Evolutionary conservation across 2,329 filamentous ascomycete genomes (phyloP).

Genomic region (Verticillium albo-atrum): DNA sequence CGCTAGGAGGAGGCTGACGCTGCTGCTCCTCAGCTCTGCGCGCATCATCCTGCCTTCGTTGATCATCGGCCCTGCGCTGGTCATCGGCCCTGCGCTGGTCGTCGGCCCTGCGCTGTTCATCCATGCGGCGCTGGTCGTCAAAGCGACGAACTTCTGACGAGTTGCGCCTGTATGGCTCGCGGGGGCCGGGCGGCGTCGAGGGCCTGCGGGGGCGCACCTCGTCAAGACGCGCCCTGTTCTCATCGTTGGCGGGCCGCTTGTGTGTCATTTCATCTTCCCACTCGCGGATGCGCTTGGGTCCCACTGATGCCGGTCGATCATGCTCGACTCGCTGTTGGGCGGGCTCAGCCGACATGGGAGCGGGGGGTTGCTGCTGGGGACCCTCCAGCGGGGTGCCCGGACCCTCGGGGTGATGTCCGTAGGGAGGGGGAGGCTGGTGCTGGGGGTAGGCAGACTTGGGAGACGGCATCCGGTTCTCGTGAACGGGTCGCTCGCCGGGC

Average conservation of each 20-base stretch:
- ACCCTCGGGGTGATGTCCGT: conserved; percentile 66
- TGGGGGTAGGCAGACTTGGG: conserved; percentile 82
- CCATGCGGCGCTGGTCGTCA: conserved; percentile 58
- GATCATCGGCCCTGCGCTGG: conserved; percentile 35
- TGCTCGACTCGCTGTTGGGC: conserved; percentile 55
- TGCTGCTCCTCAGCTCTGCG: conserved; percentile 58
- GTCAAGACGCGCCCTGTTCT: conserved; percentile 80
- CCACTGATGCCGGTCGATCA: conserved; percentile 75
- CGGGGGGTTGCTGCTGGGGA: conserved; percentile 59
- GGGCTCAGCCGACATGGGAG: conserved; percentile 54
- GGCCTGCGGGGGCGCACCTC: conserved; percentile 76
- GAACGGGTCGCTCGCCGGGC: conserved; percentile 75
- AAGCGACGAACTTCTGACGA: conserved; percentile 68
- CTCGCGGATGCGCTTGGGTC: conserved; percentile 80
- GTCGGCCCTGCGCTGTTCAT: conserved; percentile 46
- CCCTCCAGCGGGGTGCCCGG: conserved; percentile 58
- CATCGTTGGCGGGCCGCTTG: conserved; percentile 87
- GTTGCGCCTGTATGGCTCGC: conserved; percentile 68
- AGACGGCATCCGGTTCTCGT: conserved; percentile 86
- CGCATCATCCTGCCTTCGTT: conserved; percentile 50
- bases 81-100: conserved; percentile 51
- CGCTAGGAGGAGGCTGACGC: conserved; percentile 54
- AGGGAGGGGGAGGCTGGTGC: conserved; percentile 56
- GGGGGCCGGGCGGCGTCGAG: conserved; percentile 60
- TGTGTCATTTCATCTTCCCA: conserved; percentile 80